These are phyloP conservation scores for Flammula alnicola DNA, from an alignment of 1,284 basidiomycete species.

Conservation along the genomic window DNA sequence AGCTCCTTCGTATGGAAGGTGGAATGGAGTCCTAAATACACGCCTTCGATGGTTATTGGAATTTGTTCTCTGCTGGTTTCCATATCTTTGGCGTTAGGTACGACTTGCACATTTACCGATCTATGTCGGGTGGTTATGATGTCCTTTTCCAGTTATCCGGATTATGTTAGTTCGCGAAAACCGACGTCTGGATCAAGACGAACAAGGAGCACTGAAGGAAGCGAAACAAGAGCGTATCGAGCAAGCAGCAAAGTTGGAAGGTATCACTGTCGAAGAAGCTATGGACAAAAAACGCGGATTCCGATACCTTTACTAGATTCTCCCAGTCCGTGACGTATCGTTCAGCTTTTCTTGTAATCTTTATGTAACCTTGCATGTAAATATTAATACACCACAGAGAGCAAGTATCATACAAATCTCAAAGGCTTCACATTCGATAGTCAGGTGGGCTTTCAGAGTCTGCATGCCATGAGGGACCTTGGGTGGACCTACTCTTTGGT, in stretches of 20 bases:
- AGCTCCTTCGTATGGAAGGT: slow-evolving; percentile 57
- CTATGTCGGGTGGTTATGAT: background rate
- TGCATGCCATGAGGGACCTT: no score
- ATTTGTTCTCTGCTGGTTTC: slow-evolving; percentile 42
- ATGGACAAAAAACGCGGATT: slow-evolving; percentile 50
- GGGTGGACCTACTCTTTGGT: no score
- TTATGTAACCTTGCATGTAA: no score
- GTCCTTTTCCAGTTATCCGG: slow-evolving; percentile 41
- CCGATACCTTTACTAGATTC: slow-evolving; percentile 35
- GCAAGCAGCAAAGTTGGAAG: slow-evolving; percentile 52
- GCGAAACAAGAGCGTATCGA: slow-evolving; percentile 45
- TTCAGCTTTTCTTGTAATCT: background rate
- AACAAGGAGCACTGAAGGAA: slow-evolving; percentile 42
- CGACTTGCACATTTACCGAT: no score
- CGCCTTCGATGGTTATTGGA: slow-evolving; percentile 53
- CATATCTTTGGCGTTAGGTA: slow-evolving; percentile 41
- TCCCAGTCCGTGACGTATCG: background rate
- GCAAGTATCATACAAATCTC: no score
- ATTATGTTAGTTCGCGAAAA: slow-evolving; percentile 49
- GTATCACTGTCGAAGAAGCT: slow-evolving; percentile 53
- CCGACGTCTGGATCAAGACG: slow-evolving; percentile 45
- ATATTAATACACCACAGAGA: no score
- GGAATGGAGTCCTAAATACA: slow-evolving; percentile 52
- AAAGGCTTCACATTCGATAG: no score
- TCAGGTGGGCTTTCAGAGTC: no score